These are phyloP conservation scores for Dujonia santamariae DNA, from an alignment of 1,139 yeast species.

Conservation along the genomic window DNA sequence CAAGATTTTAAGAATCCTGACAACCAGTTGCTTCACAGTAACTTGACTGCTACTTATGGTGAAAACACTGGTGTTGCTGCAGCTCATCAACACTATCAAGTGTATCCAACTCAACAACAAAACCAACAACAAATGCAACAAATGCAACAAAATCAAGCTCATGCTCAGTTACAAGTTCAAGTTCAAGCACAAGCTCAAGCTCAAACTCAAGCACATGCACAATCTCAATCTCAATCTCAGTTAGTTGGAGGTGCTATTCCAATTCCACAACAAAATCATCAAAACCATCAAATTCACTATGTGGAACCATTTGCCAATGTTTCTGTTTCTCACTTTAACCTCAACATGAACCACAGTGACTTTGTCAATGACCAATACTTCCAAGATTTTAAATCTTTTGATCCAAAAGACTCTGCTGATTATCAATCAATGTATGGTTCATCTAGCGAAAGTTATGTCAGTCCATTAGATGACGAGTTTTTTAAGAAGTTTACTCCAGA, in stretches of 20 bases:
- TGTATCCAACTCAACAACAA: constrained; percentile 1
- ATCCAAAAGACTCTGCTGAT: constrained; percentile 14
- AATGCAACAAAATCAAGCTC: constrained; percentile 4
- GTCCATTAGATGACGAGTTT: constrained; percentile 57
- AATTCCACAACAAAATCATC: constrained; percentile 1
- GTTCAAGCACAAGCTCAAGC: constrained; percentile 7
- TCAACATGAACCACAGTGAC: constrained; percentile 16
- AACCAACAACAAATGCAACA: constrained; percentile 3
- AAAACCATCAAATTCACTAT: too few species aligned
- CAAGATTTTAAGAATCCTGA: constrained; percentile 21
- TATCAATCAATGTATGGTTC: constrained; percentile 12
- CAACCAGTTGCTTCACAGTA: constrained; percentile 5
- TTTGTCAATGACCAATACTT: constrained; percentile 14
- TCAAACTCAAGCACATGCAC: constrained; percentile 3
- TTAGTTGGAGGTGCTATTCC: too few species aligned
- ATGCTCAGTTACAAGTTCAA: constrained; percentile 1
- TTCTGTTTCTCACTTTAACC: constrained; percentile 15
- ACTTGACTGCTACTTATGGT: constrained; percentile 3
- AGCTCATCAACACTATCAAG: constrained; percentile 1
- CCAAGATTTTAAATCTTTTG: constrained; percentile 18
- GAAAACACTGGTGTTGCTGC: constrained; percentile 12
- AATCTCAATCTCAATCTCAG: constrained; percentile 8
- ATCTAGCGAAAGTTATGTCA: constrained; percentile 25
- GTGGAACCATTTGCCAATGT: not conserved
- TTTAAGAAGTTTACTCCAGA: constrained; percentile 39